These are phyloP conservation scores for Macrocybe gigantea DNA, from an alignment of 768 basidiomycete species.

Conservation along the genomic window DNA sequence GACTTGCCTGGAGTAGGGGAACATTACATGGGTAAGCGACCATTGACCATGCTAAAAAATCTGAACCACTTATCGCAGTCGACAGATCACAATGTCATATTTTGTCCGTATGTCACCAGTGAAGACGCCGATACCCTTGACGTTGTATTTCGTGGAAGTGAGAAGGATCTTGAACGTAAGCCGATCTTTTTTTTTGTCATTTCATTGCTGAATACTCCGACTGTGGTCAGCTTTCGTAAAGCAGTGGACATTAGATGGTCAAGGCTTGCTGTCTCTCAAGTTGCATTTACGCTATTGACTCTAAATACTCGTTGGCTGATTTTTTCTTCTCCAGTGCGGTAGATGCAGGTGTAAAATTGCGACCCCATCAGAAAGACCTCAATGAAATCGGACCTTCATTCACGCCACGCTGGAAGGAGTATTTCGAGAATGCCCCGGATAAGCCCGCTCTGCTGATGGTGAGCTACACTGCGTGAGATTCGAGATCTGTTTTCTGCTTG, in stretches of 20 bases:
- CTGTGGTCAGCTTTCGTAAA: constrained; percentile 7
- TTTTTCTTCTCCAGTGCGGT: constrained; percentile 30
- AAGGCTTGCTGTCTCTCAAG: constrained; percentile 46
- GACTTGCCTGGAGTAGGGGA: constrained; percentile 77
- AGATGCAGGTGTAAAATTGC: constrained; percentile 51
- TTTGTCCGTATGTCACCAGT: constrained; percentile 34
- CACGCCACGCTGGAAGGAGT: constrained; percentile 39
- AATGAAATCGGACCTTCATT: constrained; percentile 46
- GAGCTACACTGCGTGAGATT: constrained; percentile 32
- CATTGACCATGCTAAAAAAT: neutral
- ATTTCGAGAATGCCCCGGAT: constrained; percentile 46
- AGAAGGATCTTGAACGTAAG: constrained; percentile 35
- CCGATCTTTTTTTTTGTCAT: neutral
- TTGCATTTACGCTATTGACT: neutral
- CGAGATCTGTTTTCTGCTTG: too few species aligned
- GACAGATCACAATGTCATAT: constrained; percentile 35
- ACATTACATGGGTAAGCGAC: constrained; percentile 46
- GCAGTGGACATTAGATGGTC: constrained; percentile 11
- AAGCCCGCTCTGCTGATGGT: constrained; percentile 47
- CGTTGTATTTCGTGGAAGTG: constrained; percentile 32
- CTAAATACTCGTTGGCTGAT: neutral
- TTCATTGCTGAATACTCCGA: neutral
- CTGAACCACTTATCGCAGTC: neutral
- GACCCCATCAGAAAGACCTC: constrained; percentile 46
- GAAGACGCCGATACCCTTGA: constrained; percentile 47